Percentiles rank a stretch among this genome's conserved stretches.
Evolutionary conservation across 2,329 filamentous ascomycete species (phyloP).

Genomic region (Cercospora janseana): DNA sequence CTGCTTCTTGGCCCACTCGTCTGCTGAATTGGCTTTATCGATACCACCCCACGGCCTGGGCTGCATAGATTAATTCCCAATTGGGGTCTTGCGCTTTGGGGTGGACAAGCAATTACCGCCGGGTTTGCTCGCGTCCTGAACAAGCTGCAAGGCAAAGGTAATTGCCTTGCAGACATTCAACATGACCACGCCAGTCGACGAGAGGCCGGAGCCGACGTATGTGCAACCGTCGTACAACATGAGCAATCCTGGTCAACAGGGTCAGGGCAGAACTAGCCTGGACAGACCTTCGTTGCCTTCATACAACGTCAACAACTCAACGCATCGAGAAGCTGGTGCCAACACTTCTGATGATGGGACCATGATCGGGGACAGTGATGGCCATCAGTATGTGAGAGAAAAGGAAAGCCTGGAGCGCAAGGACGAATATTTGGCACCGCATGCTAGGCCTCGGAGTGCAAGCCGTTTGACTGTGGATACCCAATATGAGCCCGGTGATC

Average conservation of each 20-base stretch:
- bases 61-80: too few species aligned
- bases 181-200: conserved; percentile 40
- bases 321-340: conserved; percentile 20
- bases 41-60: too few species aligned
- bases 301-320: conserved; percentile 36
- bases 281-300: conserved; percentile 30
- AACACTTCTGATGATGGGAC: conserved; percentile 38
- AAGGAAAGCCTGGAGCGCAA: conserved; percentile 12
- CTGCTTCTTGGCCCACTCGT: conserved; percentile 15
- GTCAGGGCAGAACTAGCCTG: conserved; percentile 15
- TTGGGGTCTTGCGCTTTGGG: too few species aligned
- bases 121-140: too few species aligned
- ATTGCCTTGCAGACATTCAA: too few species aligned
- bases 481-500: conserved; percentile 36
- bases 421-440: conserved; percentile 16
- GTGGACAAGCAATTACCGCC: too few species aligned
- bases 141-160: too few species aligned
- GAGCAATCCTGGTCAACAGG: conserved; percentile 20
- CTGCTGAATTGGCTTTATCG: conserved; percentile 13
- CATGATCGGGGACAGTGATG: conserved; percentile 35
- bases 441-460: conserved; percentile 24
- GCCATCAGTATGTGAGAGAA: conserved; percentile 12
- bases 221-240: conserved; percentile 28
- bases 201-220: conserved; percentile 38
- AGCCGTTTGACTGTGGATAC: conserved; percentile 50